Percentiles rank a stretch among this genome's conserved stretches.
Evolutionary conservation across 2,329 filamentous ascomycete genomes (phyloP).

Genomic region (Aureobasidium subglaciale): DNA sequence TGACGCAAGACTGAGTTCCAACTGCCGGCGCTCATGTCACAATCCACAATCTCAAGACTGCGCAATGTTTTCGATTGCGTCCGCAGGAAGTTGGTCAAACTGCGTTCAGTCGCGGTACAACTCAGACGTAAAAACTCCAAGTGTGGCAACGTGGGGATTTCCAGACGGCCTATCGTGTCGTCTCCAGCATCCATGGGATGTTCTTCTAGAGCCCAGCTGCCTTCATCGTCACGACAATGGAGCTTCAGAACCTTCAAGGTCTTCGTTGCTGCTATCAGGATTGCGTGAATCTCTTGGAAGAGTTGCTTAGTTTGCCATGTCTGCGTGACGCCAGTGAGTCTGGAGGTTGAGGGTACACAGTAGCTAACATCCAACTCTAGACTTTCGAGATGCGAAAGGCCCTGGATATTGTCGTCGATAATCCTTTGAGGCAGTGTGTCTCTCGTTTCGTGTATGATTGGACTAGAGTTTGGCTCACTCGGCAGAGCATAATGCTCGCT

Average conservation of each 20-base stretch:
- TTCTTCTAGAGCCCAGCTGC: background rate
- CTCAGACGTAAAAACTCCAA: slow-evolving; percentile 18
- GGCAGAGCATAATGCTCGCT: background rate
- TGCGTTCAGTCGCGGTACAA: slow-evolving; percentile 13
- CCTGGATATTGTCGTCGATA: background rate
- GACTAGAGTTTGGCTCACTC: background rate
- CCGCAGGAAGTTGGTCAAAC: slow-evolving; percentile 18
- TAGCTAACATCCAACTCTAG: background rate
- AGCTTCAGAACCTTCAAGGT: background rate
- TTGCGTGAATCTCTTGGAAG: slow-evolving; percentile 3
- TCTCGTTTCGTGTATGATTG: background rate
- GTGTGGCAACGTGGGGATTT: slow-evolving; percentile 18
- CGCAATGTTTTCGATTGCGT: slow-evolving; percentile 19
- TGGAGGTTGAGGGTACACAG: background rate
- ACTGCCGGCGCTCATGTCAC: background rate
- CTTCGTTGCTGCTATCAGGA: background rate
- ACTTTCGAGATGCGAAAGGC: background rate
- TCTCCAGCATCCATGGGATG: background rate
- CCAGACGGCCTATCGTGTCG: slow-evolving; percentile 18
- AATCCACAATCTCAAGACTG: slow-evolving; percentile 16
- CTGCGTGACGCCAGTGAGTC: background rate
- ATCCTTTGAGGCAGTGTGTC: background rate
- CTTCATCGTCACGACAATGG: slow-evolving; percentile 8
- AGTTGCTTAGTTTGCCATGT: slow-evolving; percentile 1
- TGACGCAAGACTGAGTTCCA: slow-evolving; percentile 14